These are phyloP conservation scores for Lycium ferocissimum DNA, from an alignment of 257 asterid species.

Conservation along the genomic window DNA sequence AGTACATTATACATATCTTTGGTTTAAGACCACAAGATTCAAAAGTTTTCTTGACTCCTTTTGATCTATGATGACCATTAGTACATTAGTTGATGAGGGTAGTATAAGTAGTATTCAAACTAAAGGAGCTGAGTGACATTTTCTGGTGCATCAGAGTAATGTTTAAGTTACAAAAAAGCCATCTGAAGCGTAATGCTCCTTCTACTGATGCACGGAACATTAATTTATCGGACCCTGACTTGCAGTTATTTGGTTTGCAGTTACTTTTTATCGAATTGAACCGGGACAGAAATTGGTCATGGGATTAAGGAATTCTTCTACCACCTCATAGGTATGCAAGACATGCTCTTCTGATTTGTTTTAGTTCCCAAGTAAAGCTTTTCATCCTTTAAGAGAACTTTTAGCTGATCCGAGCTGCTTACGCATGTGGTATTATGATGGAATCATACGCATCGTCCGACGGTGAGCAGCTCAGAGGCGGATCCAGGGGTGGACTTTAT, in stretches of 20 bases:
- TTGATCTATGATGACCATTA: constrained; percentile 1
- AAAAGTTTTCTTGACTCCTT: not conserved
- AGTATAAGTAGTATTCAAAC: not conserved
- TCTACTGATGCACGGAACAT: not conserved
- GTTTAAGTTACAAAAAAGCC: not conserved
- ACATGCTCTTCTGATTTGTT: not conserved
- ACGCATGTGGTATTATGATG: not conserved
- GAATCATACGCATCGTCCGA: not conserved
- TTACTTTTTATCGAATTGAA: constrained; percentile 69
- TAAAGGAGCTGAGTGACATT: constrained; percentile 28
- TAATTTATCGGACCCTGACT: not conserved
- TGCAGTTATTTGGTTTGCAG: constrained; percentile 43
- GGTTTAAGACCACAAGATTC: too few relatives aligned
- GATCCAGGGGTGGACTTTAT: not conserved
- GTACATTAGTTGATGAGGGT: not conserved
- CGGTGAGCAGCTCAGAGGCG: not conserved
- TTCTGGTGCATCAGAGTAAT: not conserved
- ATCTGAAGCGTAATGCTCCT: not conserved
- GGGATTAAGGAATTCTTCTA: constrained; percentile 60
- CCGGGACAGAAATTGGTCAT: constrained; percentile 68
- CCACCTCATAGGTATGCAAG: constrained; percentile 26
- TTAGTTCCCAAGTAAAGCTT: not conserved
- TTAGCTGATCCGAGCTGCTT: not conserved
- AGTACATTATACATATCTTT: too few relatives aligned
- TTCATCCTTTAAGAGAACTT: not conserved